A percentile compares a stretch with the other conserved stretches of the same genome.
Evolutionary conservation across 2,329 filamentous ascomycete species (phyloP).

Genomic region (Emmonsiellopsis sp.): DNA sequence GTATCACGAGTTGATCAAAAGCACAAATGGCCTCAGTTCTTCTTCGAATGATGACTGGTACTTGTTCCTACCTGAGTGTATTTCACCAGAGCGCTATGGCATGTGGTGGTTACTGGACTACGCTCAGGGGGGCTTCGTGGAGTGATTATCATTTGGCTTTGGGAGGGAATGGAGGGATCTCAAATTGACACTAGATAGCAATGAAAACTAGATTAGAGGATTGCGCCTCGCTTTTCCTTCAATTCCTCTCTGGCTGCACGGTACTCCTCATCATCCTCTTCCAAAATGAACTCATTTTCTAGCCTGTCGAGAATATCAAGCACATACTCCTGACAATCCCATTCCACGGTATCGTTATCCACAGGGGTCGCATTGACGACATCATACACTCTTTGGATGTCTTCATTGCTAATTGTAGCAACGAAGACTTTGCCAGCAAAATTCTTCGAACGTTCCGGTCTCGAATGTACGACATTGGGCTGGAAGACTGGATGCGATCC

Average conservation of each 20-base stretch:
- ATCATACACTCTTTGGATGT: conserved; percentile 10
- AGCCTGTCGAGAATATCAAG: conserved; percentile 14
- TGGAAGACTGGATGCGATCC: conserved; percentile 15
- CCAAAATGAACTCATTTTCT: conserved; percentile 13
- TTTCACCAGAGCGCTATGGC: conserved; percentile 15
- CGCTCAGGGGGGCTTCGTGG: conserved; percentile 5
- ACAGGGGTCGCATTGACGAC: conserved; percentile 8
- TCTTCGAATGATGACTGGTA: conserved; percentile 18
- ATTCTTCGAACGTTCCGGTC: conserved; percentile 7
- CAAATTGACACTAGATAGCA: not conserved
- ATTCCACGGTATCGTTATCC: conserved; percentile 16
- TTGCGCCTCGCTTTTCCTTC: conserved; percentile 8
- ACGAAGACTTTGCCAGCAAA: conserved; percentile 11
- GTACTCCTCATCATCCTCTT: conserved; percentile 13
- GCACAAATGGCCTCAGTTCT: conserved; percentile 14
- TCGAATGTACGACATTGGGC: conserved; percentile 6
- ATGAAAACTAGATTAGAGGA: not conserved
- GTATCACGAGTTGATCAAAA: conserved; percentile 18
- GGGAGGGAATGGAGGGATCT: not conserved
- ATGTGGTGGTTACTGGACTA: conserved; percentile 19
- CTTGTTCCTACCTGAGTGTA: conserved; percentile 16
- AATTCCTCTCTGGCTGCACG: conserved; percentile 10
- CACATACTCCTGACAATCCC: conserved; percentile 19
- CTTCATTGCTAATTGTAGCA: conserved; percentile 6
- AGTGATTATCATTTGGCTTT: not conserved